Evolutionary conservation across 805 yeast species (phyloP).

Genomic region (Kodamaea hsintzibuensis): DNA sequence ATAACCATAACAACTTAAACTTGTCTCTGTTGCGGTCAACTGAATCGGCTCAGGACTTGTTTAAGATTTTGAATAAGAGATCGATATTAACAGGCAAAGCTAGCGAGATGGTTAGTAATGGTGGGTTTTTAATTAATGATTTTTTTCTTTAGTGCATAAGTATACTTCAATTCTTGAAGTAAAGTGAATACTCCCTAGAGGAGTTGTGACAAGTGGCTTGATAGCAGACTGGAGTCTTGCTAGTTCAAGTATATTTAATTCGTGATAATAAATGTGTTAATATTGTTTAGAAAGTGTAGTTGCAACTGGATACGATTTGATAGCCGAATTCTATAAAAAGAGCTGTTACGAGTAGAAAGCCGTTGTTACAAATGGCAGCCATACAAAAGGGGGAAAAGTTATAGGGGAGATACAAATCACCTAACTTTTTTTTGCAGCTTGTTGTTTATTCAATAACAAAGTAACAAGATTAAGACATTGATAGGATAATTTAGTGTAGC

Average conservation of each 20-base stretch:
- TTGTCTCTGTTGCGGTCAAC: constrained; percentile 25
- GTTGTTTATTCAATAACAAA: too few species aligned
- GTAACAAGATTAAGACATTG: too few species aligned
- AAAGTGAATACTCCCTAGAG: not conserved
- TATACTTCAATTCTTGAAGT: not conserved
- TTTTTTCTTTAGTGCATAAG: constrained; percentile 34
- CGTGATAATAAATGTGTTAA: constrained; percentile 6
- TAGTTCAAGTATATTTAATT: constrained; percentile 4
- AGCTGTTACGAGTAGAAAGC: too few species aligned
- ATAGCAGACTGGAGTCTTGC: not conserved
- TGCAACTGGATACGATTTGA: too few species aligned
- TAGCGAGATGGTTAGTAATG: constrained; percentile 45
- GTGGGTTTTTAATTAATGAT: constrained; percentile 43
- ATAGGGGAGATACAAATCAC: too few species aligned
- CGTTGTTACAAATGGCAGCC: too few species aligned
- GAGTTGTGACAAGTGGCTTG: not conserved
- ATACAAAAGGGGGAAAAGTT: too few species aligned
- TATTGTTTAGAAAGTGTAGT: not conserved
- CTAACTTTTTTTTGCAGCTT: too few species aligned
- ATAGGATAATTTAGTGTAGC: too few species aligned
- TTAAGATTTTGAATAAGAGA: constrained; percentile 35
- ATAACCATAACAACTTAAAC: constrained; percentile 33
- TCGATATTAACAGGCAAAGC: constrained; percentile 42
- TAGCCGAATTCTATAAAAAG: too few species aligned
- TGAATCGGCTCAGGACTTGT: constrained; percentile 25